Percentiles rank a stretch among this genome's conserved stretches.
These are phyloP conservation scores for Heritiera fomes DNA, from an alignment of 345 rosid genomes.

Conservation along the genomic window DNA sequence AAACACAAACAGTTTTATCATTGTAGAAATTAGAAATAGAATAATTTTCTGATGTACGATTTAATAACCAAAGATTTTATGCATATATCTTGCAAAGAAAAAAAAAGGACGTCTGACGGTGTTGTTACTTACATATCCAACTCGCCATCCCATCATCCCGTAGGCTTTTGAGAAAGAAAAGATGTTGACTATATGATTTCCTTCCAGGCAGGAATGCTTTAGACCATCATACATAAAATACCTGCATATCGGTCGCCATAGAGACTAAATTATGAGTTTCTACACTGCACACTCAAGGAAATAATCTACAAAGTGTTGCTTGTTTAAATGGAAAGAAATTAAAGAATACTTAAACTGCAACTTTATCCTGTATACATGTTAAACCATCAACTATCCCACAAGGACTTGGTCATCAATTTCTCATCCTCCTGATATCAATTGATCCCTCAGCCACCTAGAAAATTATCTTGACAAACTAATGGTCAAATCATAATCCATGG, in stretches of 20 bases:
- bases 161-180: slow-evolving; percentile 98
- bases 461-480: not conserved
- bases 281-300: not conserved
- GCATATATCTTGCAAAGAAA: not conserved
- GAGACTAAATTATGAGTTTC: not conserved
- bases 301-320: not conserved
- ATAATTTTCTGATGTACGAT: not conserved
- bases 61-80: not conserved
- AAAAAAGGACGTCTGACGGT: not conserved
- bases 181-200: slow-evolving; percentile 85
- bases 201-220: slow-evolving; percentile 89
- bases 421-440: not conserved
- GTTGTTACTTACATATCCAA: slow-evolving; percentile 64
- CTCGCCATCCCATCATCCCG: slow-evolving; percentile 99
- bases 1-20: not conserved
- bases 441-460: not conserved
- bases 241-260: slow-evolving; percentile 44
- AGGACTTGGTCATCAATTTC: not conserved
- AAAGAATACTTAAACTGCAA: not conserved
- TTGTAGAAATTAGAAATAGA: too few species aligned
- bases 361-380: not conserved
- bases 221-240: slow-evolving; percentile 93
- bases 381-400: not conserved
- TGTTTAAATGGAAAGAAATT: not conserved
- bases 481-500: not conserved